phyloP scores from a whole-genome alignment of 2,329 filamentous ascomycete species.

The Cordyceps tenuipes region DNA sequence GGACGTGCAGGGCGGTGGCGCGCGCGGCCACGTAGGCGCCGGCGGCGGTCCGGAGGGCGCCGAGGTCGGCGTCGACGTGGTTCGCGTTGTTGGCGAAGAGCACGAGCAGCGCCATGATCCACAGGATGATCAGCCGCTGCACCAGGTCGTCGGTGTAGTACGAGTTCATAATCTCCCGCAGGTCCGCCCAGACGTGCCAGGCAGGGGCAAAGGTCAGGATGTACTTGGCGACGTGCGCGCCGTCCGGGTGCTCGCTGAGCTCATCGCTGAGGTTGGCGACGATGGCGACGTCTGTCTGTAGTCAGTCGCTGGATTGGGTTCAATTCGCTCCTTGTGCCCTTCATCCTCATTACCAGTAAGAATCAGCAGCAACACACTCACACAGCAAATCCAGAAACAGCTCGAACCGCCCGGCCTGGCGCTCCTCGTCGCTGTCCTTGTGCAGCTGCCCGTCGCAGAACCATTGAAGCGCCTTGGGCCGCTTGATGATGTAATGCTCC shows the following conservation, averaged over 20 bases:
- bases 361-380: too few species aligned
- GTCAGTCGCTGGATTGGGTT: too few species aligned
- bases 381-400: slow-evolving; percentile 42
- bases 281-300: slow-evolving; percentile 39
- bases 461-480: slow-evolving; percentile 35
- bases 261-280: slow-evolving; percentile 43
- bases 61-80: slow-evolving; percentile 32
- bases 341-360: too few species aligned
- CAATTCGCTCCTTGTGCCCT: too few species aligned
- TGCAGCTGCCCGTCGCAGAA: slow-evolving; percentile 34
- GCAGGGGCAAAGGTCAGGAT: slow-evolving; percentile 39
- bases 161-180: slow-evolving; percentile 43
- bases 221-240: slow-evolving; percentile 37
- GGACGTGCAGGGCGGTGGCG: slow-evolving; percentile 31
- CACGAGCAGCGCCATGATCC: slow-evolving; percentile 41
- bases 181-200: slow-evolving; percentile 42
- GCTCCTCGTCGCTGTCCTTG: slow-evolving; percentile 34
- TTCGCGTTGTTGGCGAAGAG: slow-evolving; percentile 41
- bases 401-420: slow-evolving; percentile 38
- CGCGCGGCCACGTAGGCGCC: slow-evolving; percentile 39
- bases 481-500: slow-evolving; percentile 28
- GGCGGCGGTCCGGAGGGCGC: slow-evolving; percentile 35
- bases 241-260: slow-evolving; percentile 36
- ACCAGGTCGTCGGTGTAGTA: slow-evolving; percentile 43
- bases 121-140: slow-evolving; percentile 39